Percentiles rank a stretch among this genome's conserved stretches.
phyloP scores from a whole-genome alignment of 176 grass and related monocot genomes.

The Ampelocalamus luodianensis region DNA sequence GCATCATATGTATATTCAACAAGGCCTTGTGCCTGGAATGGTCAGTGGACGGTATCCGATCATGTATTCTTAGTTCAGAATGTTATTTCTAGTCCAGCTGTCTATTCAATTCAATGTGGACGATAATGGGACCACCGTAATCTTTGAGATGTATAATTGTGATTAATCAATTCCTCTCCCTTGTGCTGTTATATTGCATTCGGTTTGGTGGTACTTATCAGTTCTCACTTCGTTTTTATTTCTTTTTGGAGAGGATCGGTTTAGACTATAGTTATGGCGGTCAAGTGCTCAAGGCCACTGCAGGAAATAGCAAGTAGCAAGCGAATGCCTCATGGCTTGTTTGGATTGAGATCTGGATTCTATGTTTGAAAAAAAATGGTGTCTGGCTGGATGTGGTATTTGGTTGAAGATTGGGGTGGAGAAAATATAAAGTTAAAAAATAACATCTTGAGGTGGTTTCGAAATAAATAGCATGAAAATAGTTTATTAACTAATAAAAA shows the following conservation, averaged over 20 bases:
- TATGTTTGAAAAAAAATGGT: too few species aligned
- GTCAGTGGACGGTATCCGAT: background rate
- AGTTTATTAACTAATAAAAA: too few species aligned
- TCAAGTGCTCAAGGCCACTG: too few species aligned
- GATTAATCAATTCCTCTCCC: constrained; percentile 23
- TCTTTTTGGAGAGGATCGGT: background rate
- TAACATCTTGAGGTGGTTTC: too few species aligned
- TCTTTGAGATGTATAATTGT: constrained; percentile 12
- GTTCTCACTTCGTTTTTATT: background rate
- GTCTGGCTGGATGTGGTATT: too few species aligned
- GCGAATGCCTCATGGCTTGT: too few species aligned
- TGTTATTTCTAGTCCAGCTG: constrained; percentile 32
- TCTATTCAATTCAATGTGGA: constrained; percentile 28
- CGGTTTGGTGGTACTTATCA: background rate
- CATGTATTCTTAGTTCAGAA: constrained; percentile 36
- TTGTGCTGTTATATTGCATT: background rate
- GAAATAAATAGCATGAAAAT: too few species aligned
- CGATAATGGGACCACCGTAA: background rate
- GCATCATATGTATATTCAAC: constrained; percentile 43
- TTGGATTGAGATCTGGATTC: too few species aligned
- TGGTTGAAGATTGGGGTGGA: too few species aligned
- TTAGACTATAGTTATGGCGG: too few species aligned
- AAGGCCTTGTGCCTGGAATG: background rate
- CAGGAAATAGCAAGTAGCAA: background rate
- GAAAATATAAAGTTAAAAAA: too few species aligned